Evolutionary conservation across 2,329 filamentous ascomycete genomes (phyloP), one percentile per base, ranked within the genome.

Genomic region (Fusarium vanettenii): DNA sequence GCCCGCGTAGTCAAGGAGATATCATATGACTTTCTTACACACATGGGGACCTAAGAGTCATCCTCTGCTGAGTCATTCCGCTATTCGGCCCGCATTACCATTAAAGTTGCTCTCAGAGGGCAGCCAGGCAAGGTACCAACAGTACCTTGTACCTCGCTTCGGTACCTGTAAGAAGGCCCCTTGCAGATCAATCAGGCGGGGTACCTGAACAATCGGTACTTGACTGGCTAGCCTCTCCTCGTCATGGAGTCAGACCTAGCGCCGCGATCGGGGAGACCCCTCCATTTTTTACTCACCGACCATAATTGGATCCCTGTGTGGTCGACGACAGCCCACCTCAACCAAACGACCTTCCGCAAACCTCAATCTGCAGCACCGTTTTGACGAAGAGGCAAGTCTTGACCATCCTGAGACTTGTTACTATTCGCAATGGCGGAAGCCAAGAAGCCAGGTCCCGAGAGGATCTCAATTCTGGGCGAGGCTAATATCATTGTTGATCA

Each of bases 401-500:
- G 56, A 43, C 43, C 43, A 35, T 60, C 48, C 27, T 62, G 52
- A 63, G 60, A 59, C 56, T 65, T 74, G 22, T 31, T 59, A 39
- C 50, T 35, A 70, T 48, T 64, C 71, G 74, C 43, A 27, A 83
- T 82, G 80, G 74, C 75, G 66, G 71, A 48, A 69, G 76, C 77
- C 62, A 64, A 67, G 59, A 73, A 72, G 25, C 76, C 72, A 33
- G 81, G 82, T 73, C 89, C 89, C 31, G 89, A 89, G 60, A 84
- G 86, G 81, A 95, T 98, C 80, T 88, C 90, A 39, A 97, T 99
- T 77, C 87, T 99, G 69, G 95, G 95, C 76, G 93, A 94, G 80
- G 94, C 98, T 78, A 93, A 93, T 80, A 98, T 99, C 78, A 88
- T 98, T 74, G 92, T 98, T 80, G 95, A 98, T 82, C 95, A 97